Conservation (phyloP, 2,329 filamentous ascomycete genomes). For the Trichoderma harzianum region DNA sequence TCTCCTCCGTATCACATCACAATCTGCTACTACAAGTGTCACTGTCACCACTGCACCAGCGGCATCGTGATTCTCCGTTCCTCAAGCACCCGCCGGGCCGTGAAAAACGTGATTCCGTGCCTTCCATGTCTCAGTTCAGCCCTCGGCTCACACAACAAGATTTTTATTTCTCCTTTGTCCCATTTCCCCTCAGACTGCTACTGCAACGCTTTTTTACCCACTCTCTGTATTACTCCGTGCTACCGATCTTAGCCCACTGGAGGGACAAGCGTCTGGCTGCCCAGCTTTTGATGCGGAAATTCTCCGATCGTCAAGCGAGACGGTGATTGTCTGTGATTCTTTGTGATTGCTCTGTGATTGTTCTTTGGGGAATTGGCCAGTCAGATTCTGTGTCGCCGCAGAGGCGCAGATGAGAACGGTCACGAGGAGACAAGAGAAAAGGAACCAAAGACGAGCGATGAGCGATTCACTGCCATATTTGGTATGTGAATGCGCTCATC, state of each 20-base stretch:
- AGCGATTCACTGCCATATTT: background rate
- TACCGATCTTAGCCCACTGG: background rate
- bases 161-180: background rate
- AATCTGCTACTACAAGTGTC: background rate
- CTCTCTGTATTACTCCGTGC: background rate
- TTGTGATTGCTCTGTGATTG: background rate
- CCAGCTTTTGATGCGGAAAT: background rate
- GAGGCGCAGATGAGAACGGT: background rate
- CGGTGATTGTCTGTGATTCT: background rate
- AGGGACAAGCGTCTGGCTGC: background rate
- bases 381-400: background rate
- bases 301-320: background rate
- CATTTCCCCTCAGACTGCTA: background rate
- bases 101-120: conserved; percentile 4
- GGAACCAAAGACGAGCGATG: background rate
- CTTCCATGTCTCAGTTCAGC: background rate
- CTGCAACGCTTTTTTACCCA: background rate
- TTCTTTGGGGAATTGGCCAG: background rate
- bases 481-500: background rate
- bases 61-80: background rate
- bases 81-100: conserved; percentile 9
- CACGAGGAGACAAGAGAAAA: background rate
- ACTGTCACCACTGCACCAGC: background rate
- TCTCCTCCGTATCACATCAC: background rate
- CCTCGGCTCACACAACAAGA: background rate